Evolutionary conservation across 257 asterid genomes (phyloP).

Genomic region (Lantana camara): DNA sequence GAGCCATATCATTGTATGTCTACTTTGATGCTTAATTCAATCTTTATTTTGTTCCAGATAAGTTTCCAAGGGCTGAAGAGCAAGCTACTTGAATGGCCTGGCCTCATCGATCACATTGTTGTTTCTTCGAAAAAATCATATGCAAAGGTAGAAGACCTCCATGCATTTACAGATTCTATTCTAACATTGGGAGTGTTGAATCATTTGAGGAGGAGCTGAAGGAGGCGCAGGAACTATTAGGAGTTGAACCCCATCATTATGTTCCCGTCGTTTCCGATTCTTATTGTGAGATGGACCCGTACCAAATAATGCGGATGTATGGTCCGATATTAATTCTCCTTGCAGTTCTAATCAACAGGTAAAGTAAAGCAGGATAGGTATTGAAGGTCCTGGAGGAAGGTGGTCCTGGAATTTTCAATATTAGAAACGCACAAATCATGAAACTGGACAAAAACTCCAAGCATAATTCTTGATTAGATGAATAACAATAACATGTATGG

Average conservation of each 20-base stretch:
- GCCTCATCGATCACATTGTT: slow-evolving; percentile 74
- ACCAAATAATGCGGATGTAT: slow-evolving; percentile 44
- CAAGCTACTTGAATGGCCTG: slow-evolving; percentile 82
- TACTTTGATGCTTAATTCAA: slow-evolving; percentile 13
- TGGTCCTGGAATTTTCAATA: slow-evolving; percentile 70
- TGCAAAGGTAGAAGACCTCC: slow-evolving; percentile 54
- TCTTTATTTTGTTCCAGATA: slow-evolving; percentile 50
- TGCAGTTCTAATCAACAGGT: slow-evolving; percentile 43
- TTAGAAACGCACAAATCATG: slow-evolving; percentile 74
- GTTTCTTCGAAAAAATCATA: slow-evolving; percentile 55
- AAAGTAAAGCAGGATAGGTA: slow-evolving; percentile 53
- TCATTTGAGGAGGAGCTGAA: slow-evolving; percentile 83
- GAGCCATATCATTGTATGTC: too few relatives aligned
- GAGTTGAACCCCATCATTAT: slow-evolving; percentile 70
- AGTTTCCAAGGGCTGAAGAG: slow-evolving; percentile 87
- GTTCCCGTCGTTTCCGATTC: slow-evolving; percentile 66
- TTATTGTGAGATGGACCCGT: slow-evolving; percentile 50
- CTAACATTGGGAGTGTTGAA: slow-evolving; percentile 71
- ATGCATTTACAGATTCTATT: slow-evolving; percentile 43
- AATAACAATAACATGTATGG: slow-evolving; percentile 7
- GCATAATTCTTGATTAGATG: not conserved
- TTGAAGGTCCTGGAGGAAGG: slow-evolving; percentile 75
- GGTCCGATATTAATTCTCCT: slow-evolving; percentile 47
- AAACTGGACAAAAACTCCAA: slow-evolving; percentile 83
- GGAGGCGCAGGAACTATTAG: slow-evolving; percentile 75